Conservation (phyloP, 345 rosid species). For the Aurinia saxatilis region DNA sequence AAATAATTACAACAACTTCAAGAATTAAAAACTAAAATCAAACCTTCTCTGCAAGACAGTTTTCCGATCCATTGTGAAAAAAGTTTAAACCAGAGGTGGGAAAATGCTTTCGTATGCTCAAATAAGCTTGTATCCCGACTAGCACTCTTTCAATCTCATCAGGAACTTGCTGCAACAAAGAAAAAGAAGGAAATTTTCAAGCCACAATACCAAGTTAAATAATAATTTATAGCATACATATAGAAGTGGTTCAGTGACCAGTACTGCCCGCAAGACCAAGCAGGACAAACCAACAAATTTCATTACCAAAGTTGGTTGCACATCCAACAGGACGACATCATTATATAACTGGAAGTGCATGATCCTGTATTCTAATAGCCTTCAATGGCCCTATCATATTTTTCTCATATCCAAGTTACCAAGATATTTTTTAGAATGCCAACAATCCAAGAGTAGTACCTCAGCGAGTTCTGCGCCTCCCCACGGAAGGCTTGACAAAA, state of each 20-base stretch:
- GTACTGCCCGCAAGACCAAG: neutral
- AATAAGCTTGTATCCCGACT: conserved; percentile 85
- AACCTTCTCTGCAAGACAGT: conserved; percentile 54
- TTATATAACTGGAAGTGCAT: neutral
- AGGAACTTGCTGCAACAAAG: conserved; percentile 75
- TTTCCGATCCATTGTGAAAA: conserved; percentile 55
- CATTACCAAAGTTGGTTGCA: neutral
- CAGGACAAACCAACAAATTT: neutral
- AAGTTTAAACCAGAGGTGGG: conserved; percentile 57
- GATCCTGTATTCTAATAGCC: neutral
- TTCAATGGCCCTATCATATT: neutral
- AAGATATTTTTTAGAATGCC: neutral
- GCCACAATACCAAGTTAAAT: neutral
- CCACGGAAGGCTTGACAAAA: conserved; percentile 96
- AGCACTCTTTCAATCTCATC: conserved; percentile 92
- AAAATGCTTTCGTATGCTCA: conserved; percentile 79
- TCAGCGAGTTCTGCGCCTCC: conserved; percentile 94
- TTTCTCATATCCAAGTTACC: neutral
- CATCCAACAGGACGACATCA: neutral
- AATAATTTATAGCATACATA: neutral
- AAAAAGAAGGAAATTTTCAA: neutral
- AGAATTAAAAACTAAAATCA: neutral
- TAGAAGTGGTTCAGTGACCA: conserved; percentile 2
- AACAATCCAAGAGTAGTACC: conserved; percentile 39
- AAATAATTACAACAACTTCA: neutral